Base-by-base conservation (phyloP, 2,329 filamentous ascomycete genomes). In the Pestalotiopsis sp. region DNA sequence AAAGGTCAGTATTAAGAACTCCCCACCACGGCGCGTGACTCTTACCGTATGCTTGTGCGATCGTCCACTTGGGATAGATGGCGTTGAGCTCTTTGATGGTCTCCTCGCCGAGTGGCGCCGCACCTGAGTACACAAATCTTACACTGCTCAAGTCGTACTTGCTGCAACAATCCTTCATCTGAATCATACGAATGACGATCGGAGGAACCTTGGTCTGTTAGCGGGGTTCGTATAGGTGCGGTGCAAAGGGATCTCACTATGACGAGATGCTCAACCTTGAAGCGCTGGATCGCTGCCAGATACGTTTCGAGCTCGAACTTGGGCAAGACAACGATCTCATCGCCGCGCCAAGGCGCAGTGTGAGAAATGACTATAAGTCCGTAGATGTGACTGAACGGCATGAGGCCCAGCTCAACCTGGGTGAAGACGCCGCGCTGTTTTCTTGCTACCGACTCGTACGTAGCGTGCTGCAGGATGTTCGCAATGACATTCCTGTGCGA, bases 361-460 rank as follows among this genome's bases (percentile, higher is more conserved):
- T 93, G 91, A 40, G 87, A 89, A 67, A 93, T 89, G 6, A 93
- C 89, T 3, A 95, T 87, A 14, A 96, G 81, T 1, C 87, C 89
- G 75, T 94, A 95, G 70, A 94, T 95, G 76, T 96, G 93, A 70
- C 91, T 93, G 74, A 93, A 87, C 0, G 92, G 92, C 4, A 95
- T 82, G 12, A 94, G 83, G 2, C 91, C 92, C 0, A 94, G 82
- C 1, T 79, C 79, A 36, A 85, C 72, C 64, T 82, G 78, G 2
- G 74, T 80, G 66, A 74, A 75, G 65, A 78, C 49, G 20, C 75
- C 75, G 12, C 71, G 71, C 12, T 68, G 70, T 67, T 72, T 65
- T 73, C 81, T 73, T 66, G 74, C 70, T 69, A 77, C 65, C 64
- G 79, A 66, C 63, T 83, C 76, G 66, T 77, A 89, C 1, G 83